These are phyloP conservation scores for Capsicum rhomboideum DNA, from an alignment of 257 asterid species.

Conservation along the genomic window DNA sequence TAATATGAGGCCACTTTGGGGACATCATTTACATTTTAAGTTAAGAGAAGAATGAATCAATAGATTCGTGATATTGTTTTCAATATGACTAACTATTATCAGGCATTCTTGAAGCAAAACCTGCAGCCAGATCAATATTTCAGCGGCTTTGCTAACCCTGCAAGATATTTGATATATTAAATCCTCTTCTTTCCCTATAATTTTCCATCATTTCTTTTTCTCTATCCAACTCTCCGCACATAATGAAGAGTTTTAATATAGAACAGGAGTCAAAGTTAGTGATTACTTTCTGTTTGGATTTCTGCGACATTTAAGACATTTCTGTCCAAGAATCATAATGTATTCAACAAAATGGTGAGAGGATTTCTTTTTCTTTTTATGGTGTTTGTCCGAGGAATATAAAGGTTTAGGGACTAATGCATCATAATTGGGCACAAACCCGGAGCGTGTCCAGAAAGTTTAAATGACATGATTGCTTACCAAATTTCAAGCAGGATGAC, in stretches of 20 bases:
- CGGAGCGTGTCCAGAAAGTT: background rate
- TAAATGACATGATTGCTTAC: background rate
- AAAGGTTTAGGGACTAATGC: background rate
- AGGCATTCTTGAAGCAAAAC: background rate
- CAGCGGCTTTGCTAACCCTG: background rate
- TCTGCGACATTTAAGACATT: no score
- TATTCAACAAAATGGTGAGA: no score
- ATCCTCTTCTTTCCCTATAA: background rate
- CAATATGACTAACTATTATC: background rate
- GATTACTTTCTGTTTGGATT: no score
- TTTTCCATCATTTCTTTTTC: background rate
- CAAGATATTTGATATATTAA: background rate
- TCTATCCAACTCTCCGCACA: background rate
- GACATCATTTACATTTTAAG: background rate
- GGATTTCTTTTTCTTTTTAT: no score
- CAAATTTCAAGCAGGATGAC: background rate
- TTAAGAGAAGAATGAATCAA: background rate
- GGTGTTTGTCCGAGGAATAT: no score
- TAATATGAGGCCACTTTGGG: background rate
- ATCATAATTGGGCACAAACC: background rate
- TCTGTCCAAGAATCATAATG: no score
- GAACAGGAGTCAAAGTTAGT: no score
- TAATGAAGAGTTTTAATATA: no score
- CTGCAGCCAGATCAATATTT: background rate
- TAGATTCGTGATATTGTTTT: background rate